A percentile compares a stretch with the other conserved stretches of the same genome.
Conservation (phyloP, 805 yeast genomes). For the Saccharomycopsis guyanensis region DNA sequence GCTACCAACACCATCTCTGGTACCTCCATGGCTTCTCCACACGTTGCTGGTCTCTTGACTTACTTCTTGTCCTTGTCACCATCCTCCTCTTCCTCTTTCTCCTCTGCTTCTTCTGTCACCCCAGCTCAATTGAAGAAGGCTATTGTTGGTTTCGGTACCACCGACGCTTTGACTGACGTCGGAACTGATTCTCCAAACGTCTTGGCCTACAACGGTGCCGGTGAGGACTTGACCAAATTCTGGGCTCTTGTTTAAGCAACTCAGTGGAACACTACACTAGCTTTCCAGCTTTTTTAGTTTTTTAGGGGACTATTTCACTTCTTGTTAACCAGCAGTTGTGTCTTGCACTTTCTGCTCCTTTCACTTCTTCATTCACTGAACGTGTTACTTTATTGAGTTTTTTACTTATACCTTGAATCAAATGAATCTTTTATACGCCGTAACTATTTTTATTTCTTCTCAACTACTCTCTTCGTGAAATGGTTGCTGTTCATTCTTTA, state of each 20-base stretch:
- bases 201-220: slow-evolving; percentile 77
- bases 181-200: slow-evolving; percentile 71
- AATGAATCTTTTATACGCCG: no score
- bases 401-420: no score
- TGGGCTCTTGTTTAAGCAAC: slow-evolving; percentile 32
- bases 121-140: slow-evolving; percentile 74
- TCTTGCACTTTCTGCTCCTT: no score
- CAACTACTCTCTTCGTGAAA: no score
- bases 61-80: slow-evolving; percentile 87
- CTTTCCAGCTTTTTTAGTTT: no score
- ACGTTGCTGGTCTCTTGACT: slow-evolving; percentile 84
- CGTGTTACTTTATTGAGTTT: no score
- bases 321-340: no score
- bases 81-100: slow-evolving; percentile 53
- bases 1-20: slow-evolving; percentile 86
- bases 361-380: no score
- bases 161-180: slow-evolving; percentile 49
- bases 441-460: no score
- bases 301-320: no score
- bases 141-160: slow-evolving; percentile 60
- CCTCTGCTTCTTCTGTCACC: slow-evolving; percentile 39
- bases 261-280: no score
- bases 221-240: slow-evolving; percentile 58
- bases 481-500: no score
- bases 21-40: slow-evolving; percentile 98